Percentiles rank a stretch among this genome's conserved stretches.
phyloP scores from a whole-genome alignment of 2,329 filamentous ascomycete genomes.

The Paecilomyces sp. region DNA sequence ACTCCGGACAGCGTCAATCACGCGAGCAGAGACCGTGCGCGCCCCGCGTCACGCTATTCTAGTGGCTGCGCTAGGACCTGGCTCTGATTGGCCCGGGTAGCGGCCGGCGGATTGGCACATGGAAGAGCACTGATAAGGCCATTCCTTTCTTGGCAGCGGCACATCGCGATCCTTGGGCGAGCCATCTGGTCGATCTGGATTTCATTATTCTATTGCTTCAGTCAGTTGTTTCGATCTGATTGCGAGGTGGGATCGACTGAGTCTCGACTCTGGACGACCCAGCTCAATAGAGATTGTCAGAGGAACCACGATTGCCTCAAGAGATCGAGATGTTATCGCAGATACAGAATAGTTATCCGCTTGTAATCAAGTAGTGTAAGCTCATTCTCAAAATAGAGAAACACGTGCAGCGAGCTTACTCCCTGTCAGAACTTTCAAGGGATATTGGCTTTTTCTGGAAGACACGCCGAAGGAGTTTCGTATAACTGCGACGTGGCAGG shows the following conservation, averaged over 20 bases:
- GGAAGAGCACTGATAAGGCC: background rate
- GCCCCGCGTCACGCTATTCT: background rate
- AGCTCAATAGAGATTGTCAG: no score
- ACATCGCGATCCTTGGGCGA: no score
- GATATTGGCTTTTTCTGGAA: background rate
- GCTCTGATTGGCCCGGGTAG: background rate
- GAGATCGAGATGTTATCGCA: no score
- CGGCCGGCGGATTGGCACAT: background rate
- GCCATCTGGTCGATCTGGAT: no score
- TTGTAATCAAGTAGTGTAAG: background rate
- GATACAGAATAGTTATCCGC: background rate
- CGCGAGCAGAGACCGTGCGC: background rate
- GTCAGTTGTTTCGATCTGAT: no score
- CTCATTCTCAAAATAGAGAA: no score
- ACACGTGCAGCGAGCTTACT: background rate
- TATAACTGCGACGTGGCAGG: background rate
- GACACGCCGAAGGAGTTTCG: background rate
- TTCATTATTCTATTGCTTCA: no score
- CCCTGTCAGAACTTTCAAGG: background rate
- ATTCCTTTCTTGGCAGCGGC: background rate
- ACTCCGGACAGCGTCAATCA: background rate
- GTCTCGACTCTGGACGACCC: no score
- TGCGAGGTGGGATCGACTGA: no score
- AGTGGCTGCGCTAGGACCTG: background rate
- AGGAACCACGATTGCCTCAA: no score